Percentiles rank a stretch among this genome's conserved stretches.
phyloP scores from a whole-genome alignment of 106 monocot genomes.

The Xerophyta viscosa region DNA sequence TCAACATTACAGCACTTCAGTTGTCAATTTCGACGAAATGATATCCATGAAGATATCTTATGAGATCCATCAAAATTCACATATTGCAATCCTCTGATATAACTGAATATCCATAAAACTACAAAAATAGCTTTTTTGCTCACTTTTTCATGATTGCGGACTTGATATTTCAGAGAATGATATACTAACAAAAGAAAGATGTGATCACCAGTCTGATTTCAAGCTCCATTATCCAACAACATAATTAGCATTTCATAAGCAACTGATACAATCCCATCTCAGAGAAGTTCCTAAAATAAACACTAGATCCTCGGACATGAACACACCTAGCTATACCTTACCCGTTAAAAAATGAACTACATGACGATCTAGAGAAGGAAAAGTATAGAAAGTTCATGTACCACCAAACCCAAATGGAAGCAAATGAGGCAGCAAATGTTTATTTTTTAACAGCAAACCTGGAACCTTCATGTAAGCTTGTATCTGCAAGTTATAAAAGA shows the following conservation, averaged over 20 bases:
- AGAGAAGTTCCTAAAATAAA: not conserved
- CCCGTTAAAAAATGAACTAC: not conserved
- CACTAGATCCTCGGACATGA: not conserved
- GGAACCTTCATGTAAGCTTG: too few species aligned
- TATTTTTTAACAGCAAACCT: too few species aligned
- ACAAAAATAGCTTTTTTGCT: too few species aligned
- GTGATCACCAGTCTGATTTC: conserved; percentile 9
- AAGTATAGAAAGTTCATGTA: too few species aligned
- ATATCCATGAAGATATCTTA: too few species aligned
- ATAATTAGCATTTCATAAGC: not conserved
- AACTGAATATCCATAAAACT: too few species aligned
- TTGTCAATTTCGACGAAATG: too few species aligned
- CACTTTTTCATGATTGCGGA: too few species aligned
- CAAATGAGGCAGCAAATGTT: not conserved
- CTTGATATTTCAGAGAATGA: too few species aligned
- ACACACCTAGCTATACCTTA: not conserved
- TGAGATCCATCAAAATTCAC: not conserved
- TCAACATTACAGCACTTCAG: too few species aligned
- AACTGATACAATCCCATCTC: not conserved
- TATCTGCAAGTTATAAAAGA: too few species aligned
- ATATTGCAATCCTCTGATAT: too few species aligned
- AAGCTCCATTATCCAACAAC: not conserved
- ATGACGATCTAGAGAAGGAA: not conserved
- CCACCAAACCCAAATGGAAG: not conserved
- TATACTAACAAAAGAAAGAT: conserved; percentile 6